Conservation (phyloP, 148 eudicot genomes). For the Dianthus caryophyllus region DNA sequence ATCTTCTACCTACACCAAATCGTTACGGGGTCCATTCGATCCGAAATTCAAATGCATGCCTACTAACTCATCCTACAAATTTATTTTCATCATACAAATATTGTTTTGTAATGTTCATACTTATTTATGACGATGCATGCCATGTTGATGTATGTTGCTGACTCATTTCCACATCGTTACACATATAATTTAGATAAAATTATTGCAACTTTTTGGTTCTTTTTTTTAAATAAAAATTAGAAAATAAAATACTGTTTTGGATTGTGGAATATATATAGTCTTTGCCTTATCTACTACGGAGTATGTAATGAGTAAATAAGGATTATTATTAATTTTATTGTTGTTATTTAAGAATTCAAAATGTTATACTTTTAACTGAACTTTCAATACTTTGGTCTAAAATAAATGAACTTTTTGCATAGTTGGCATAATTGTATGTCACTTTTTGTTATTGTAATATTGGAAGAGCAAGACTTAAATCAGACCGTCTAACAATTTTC, state of each 20-base stretch:
- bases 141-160: conserved; percentile 23
- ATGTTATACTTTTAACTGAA: neutral
- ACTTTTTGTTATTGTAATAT: conserved; percentile 17
- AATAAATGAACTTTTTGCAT: conserved; percentile 14
- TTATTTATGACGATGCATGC: conserved; percentile 13
- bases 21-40: no score
- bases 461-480: no score
- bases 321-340: no score
- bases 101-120: neutral
- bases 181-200: neutral
- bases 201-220: neutral
- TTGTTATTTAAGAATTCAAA: neutral
- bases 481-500: no score
- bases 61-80: no score
- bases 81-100: neutral
- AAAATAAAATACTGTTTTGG: neutral
- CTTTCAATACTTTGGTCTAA: no score
- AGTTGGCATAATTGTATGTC: conserved; percentile 20
- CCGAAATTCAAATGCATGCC: no score
- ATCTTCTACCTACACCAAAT: no score
- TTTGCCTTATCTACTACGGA: no score
- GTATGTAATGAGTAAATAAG: neutral
- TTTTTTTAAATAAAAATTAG: neutral
- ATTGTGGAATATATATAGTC: neutral
- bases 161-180: conserved; percentile 24